A percentile compares a stretch with the other conserved stretches of the same genome.
Conservation (phyloP, 2,329 filamentous ascomycete genomes). For the Cryphonectria nitschkei region DNA sequence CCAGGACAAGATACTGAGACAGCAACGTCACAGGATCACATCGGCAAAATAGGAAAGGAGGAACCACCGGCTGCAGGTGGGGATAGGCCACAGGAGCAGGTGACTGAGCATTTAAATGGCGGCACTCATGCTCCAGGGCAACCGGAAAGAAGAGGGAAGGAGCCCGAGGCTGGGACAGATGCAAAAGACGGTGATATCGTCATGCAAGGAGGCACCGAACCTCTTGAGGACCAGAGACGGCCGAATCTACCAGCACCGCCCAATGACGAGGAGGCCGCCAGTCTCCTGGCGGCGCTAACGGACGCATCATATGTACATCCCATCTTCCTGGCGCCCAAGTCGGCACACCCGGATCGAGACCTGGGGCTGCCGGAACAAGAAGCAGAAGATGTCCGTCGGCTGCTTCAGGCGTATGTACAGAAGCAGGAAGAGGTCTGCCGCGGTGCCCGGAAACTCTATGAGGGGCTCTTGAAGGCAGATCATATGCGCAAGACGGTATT, state of each 20-base stretch:
- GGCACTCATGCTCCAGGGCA: not conserved
- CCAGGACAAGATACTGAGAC: not conserved
- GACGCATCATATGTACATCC: slow-evolving; percentile 69
- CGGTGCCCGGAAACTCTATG: slow-evolving; percentile 67
- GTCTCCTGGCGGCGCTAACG: slow-evolving; percentile 24
- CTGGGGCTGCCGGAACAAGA: slow-evolving; percentile 72
- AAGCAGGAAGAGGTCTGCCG: slow-evolving; percentile 85
- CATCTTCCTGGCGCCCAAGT: slow-evolving; percentile 69
- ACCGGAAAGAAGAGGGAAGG: slow-evolving; percentile 24
- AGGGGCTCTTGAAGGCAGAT: slow-evolving; percentile 73
- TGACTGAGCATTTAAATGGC: slow-evolving; percentile 19
- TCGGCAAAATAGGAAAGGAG: not conserved
- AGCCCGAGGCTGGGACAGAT: slow-evolving; percentile 12
- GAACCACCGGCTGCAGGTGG: not conserved
- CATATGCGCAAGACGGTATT: slow-evolving; percentile 72
- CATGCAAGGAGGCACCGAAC: slow-evolving; percentile 17
- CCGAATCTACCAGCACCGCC: slow-evolving; percentile 10
- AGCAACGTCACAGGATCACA: not conserved
- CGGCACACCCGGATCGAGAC: slow-evolving; percentile 68
- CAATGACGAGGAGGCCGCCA: slow-evolving; percentile 22
- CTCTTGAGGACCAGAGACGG: not conserved
- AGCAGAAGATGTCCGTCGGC: slow-evolving; percentile 75
- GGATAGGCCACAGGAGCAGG: not conserved
- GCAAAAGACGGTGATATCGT: slow-evolving; percentile 18
- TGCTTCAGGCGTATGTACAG: slow-evolving; percentile 77